Evolutionary conservation across 2,329 filamentous ascomycete genomes (phyloP).

Genomic region (Coniochaeta sp.): DNA sequence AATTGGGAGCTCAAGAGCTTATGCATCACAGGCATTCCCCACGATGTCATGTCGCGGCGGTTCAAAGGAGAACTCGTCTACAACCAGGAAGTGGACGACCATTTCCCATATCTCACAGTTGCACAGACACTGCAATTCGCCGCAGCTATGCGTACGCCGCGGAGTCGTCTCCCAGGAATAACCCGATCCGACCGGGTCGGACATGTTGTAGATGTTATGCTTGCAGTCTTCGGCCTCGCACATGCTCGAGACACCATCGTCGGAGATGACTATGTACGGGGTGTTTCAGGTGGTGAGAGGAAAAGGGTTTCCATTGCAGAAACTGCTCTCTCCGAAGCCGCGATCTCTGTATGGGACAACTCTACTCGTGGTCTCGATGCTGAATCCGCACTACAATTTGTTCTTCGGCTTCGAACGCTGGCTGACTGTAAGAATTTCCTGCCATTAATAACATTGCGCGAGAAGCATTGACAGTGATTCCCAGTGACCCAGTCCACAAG

Average conservation of each 20-base stretch:
- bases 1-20: slow-evolving; percentile 31
- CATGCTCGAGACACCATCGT: slow-evolving; percentile 65
- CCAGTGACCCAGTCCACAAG: slow-evolving; percentile 24
- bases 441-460: neutral
- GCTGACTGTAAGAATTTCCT: too few species aligned
- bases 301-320: slow-evolving; percentile 78
- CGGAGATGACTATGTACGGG: slow-evolving; percentile 66
- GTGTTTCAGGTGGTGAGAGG: slow-evolving; percentile 61
- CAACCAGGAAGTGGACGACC: slow-evolving; percentile 57
- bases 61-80: too few species aligned
- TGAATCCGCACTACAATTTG: too few species aligned
- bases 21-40: too few species aligned
- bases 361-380: slow-evolving; percentile 4
- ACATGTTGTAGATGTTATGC: slow-evolving; percentile 34
- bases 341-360: slow-evolving; percentile 33
- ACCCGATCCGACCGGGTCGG: slow-evolving; percentile 56
- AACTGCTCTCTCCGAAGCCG: slow-evolving; percentile 57
- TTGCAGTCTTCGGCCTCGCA: slow-evolving; percentile 57
- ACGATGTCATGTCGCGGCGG: too few species aligned
- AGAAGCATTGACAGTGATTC: neutral
- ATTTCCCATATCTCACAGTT: slow-evolving; percentile 68
- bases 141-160: slow-evolving; percentile 56
- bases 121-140: slow-evolving; percentile 67
- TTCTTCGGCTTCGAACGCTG: too few species aligned
- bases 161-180: slow-evolving; percentile 9